A percentile compares a stretch with the other conserved stretches of the same genome.
Conservation (phyloP, 164 flowering plant genomes). For the Liquidambar formosana region DNA sequence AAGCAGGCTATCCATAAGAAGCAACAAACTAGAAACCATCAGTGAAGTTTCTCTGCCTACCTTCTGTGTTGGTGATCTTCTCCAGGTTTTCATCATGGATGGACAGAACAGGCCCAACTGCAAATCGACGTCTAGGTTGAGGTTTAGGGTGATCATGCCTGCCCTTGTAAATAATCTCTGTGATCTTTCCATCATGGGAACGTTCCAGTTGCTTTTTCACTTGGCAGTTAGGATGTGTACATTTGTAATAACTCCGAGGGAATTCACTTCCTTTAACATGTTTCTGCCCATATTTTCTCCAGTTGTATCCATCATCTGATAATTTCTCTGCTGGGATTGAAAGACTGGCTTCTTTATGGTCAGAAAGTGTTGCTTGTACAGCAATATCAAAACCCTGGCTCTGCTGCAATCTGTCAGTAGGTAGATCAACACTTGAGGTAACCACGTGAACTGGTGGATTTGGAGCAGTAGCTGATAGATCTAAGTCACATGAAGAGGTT, state of each 20-base stretch:
- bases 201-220: conserved; percentile 18
- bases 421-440: neutral
- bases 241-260: conserved; percentile 20
- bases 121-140: conserved; percentile 6
- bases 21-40: neutral
- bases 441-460: neutral
- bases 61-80: neutral
- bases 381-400: neutral
- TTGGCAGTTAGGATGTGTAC: conserved; percentile 21
- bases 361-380: neutral
- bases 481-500: neutral
- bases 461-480: neutral
- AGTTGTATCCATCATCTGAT: conserved; percentile 12
- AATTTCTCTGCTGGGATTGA: neutral
- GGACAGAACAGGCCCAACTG: neutral
- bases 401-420: neutral
- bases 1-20: conserved; percentile 5
- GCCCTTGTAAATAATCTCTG: conserved; percentile 11
- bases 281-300: conserved; percentile 24
- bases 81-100: neutral
- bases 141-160: conserved; percentile 12
- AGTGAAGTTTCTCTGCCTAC: neutral
- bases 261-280: conserved; percentile 18
- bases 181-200: conserved; percentile 11
- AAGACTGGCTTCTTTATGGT: neutral